These are phyloP conservation scores for Linum lewisii DNA, from an alignment of 345 rosid genomes.

Conservation along the genomic window DNA sequence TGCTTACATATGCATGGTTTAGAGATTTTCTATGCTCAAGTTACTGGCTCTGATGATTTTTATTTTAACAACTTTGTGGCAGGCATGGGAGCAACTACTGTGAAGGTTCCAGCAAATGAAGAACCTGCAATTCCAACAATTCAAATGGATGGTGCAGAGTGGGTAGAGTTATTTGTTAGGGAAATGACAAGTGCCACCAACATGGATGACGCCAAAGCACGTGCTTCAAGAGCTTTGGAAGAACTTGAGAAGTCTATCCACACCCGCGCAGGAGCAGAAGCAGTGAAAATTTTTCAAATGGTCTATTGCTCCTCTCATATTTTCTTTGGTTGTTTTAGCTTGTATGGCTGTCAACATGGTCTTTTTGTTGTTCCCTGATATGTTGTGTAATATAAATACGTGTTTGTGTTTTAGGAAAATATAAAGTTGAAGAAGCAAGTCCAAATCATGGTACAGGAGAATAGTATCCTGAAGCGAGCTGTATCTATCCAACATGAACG, in stretches of 20 bases:
- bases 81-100: conserved; percentile 21
- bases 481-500: conserved; percentile 77
- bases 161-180: conserved; percentile 76
- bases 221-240: conserved; percentile 73
- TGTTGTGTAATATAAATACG: neutral
- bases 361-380: neutral
- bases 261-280: conserved; percentile 49
- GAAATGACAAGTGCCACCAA: conserved; percentile 66
- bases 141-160: conserved; percentile 51
- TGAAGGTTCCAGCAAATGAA: conserved; percentile 22
- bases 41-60: no score
- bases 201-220: conserved; percentile 69
- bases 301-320: conserved; percentile 17
- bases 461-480: conserved; percentile 62
- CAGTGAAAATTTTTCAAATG: conserved; percentile 43
- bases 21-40: no score
- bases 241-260: conserved; percentile 64
- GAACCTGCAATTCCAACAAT: conserved; percentile 26
- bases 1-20: no score
- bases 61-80: conserved; percentile 8
- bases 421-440: conserved; percentile 58
- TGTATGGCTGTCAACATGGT: no score
- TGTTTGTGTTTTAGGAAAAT: conserved; percentile 37
- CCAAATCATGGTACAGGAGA: conserved; percentile 61
- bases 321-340: neutral